Evolutionary conservation across 768 basidiomycete genomes (phyloP).

Genomic region (Leccinum subtestaceum): DNA sequence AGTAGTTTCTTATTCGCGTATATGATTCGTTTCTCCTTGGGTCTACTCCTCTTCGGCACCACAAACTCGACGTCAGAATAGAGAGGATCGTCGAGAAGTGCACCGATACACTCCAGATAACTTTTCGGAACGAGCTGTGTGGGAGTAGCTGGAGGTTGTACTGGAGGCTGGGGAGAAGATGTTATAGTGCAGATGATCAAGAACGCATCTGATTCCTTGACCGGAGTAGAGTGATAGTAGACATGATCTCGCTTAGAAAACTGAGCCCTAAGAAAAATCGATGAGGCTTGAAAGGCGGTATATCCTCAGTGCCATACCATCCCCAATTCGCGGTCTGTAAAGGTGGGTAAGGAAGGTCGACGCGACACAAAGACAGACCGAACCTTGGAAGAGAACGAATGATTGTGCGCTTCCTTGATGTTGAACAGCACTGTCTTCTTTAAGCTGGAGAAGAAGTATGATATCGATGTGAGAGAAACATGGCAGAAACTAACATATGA

Average conservation of each 20-base stretch:
- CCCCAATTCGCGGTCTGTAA: slow-evolving; percentile 81
- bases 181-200: slow-evolving; percentile 77
- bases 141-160: slow-evolving; percentile 41
- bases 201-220: slow-evolving; percentile 63
- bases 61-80: slow-evolving; percentile 87
- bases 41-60: slow-evolving; percentile 47
- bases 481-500: not conserved
- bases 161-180: slow-evolving; percentile 55
- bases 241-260: slow-evolving; percentile 74
- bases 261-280: slow-evolving; percentile 52
- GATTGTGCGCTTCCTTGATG: slow-evolving; percentile 77
- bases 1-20: slow-evolving; percentile 70
- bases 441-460: slow-evolving; percentile 19
- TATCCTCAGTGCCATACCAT: slow-evolving; percentile 48
- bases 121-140: slow-evolving; percentile 61
- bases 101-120: slow-evolving; percentile 69
- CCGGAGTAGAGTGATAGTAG: slow-evolving; percentile 53
- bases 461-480: not conserved
- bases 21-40: slow-evolving; percentile 44
- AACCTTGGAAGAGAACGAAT: slow-evolving; percentile 73
- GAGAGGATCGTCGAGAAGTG: slow-evolving; percentile 72
- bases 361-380: slow-evolving; percentile 12
- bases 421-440: slow-evolving; percentile 55
- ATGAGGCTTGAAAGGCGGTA: not conserved
- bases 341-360: slow-evolving; percentile 10